Evolutionary conservation across 2,329 filamentous ascomycete species (phyloP), one percentile per base, ranked within the genome.

Genomic region (Emmonsiellopsis sp.): DNA sequence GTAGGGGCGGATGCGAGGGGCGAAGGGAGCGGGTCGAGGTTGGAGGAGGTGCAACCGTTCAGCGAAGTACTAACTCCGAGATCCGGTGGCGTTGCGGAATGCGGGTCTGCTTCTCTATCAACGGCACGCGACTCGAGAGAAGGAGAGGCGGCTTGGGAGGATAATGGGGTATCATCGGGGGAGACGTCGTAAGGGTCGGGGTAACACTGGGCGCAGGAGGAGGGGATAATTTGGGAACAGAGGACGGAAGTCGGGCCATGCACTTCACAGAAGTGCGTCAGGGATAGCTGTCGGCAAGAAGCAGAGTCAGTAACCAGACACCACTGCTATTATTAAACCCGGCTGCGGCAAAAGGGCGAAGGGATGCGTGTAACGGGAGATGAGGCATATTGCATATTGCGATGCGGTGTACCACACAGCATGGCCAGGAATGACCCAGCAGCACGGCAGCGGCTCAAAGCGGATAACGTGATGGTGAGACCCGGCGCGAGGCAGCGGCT

Each of bases 161-260:
- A 64, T 31, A 65, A 63, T 37, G 67, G 69, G 42, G 71, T 73
- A 42, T 71, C 66, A 62, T 71, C 70, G 54, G 74, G 69, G 58
- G 74, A 63, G 60, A 64, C 49, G 52, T 68, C 64, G 62, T 66
- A 46, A 56, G 62, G 56, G 42, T 72, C 68, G 44, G 70, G 68
- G 51, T 71, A 73, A 64, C 79, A 82, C 62, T 77, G 74, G 46
- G 69, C 65, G 62, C 79, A 82, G 53, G 77, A 71, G 54, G 78
- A 71, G 11, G 77, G 77, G 48, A 77, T 70, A 58, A 80, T 76
- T 65, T 82, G 79, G 55, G 79, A 82, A 67, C 79, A 82, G 58
- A 82, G 77, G 65, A 82, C 80, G 53, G 78, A 81, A 51, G 79
- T 82, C 14, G 79, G 79, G 65, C 79, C 79, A 74, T 82, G 78